Conservation (phyloP, 148 eudicot species). For the Spergularia bocconei region DNA sequence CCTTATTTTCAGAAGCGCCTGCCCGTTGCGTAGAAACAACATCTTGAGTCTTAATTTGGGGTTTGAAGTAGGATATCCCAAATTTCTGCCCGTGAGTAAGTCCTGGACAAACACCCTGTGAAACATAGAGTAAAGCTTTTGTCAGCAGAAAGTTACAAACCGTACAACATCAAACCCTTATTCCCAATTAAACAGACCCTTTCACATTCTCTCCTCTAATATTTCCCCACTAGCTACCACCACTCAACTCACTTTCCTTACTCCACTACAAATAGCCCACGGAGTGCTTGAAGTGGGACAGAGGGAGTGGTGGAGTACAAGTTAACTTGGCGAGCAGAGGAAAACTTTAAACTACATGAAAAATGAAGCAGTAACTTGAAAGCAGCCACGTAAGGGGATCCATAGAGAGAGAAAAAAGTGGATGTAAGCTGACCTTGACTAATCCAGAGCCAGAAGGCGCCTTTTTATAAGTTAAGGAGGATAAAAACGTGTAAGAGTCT, state of each 20-base stretch:
- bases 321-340: neutral
- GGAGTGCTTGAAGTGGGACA: too few species aligned
- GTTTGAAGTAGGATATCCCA: slow-evolving; percentile 55
- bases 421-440: slow-evolving; percentile 54
- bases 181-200: neutral
- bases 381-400: too few species aligned
- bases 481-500: slow-evolving; percentile 29
- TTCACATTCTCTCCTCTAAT: too few species aligned
- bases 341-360: neutral
- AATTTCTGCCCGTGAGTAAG: slow-evolving; percentile 73
- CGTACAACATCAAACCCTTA: neutral
- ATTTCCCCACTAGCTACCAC: too few species aligned
- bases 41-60: slow-evolving; percentile 30
- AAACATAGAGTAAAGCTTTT: slow-evolving; percentile 8
- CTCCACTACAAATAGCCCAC: too few species aligned
- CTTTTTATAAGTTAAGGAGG: slow-evolving; percentile 32
- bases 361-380: too few species aligned
- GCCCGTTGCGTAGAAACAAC: slow-evolving; percentile 33
- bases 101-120: slow-evolving; percentile 85
- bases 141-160: neutral
- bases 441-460: slow-evolving; percentile 47
- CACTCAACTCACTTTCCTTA: too few species aligned
- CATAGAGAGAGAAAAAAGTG: neutral
- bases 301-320: too few species aligned
- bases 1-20: slow-evolving; percentile 28